Conservation (phyloP, 2,329 filamentous ascomycete genomes). For the Boeremia exigua region DNA sequence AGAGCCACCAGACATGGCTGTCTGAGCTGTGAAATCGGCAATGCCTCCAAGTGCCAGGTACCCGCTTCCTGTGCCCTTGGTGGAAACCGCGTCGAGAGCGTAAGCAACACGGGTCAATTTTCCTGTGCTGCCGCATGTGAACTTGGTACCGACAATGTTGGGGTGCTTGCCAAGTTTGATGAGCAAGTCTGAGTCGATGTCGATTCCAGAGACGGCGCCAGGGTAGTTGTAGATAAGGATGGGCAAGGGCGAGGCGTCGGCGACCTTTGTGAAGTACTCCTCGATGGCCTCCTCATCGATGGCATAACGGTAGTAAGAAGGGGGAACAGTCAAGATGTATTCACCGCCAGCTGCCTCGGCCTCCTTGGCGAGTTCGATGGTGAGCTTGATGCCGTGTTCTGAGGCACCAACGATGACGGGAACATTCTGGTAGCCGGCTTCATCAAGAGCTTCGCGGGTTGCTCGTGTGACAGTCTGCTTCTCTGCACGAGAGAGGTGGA, state of each 20-base stretch:
- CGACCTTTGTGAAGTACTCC: constrained; percentile 76
- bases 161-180: constrained; percentile 79
- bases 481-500: constrained; percentile 80
- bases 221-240: constrained; percentile 91
- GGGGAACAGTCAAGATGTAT: constrained; percentile 79
- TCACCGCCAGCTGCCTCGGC: constrained; percentile 74
- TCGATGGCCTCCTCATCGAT: constrained; percentile 76
- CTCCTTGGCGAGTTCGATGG: constrained; percentile 75
- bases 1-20: constrained; percentile 76
- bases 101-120: constrained; percentile 83
- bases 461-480: constrained; percentile 76
- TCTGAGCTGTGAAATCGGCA: constrained; percentile 86
- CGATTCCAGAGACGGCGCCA: constrained; percentile 82
- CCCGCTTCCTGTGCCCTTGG: constrained; percentile 53
- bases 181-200: constrained; percentile 87
- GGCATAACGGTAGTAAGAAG: constrained; percentile 80
- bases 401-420: constrained; percentile 84
- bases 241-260: constrained; percentile 76
- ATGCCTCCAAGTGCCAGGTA: constrained; percentile 91
- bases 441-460: constrained; percentile 81
- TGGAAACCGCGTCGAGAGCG: constrained; percentile 74
- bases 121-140: constrained; percentile 89
- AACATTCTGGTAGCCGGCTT: constrained; percentile 75
- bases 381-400: constrained; percentile 80
- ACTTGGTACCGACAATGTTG: constrained; percentile 88